Base-by-base conservation (phyloP, 1,139 yeast species). In the Blastobotrys persicus region DNA sequence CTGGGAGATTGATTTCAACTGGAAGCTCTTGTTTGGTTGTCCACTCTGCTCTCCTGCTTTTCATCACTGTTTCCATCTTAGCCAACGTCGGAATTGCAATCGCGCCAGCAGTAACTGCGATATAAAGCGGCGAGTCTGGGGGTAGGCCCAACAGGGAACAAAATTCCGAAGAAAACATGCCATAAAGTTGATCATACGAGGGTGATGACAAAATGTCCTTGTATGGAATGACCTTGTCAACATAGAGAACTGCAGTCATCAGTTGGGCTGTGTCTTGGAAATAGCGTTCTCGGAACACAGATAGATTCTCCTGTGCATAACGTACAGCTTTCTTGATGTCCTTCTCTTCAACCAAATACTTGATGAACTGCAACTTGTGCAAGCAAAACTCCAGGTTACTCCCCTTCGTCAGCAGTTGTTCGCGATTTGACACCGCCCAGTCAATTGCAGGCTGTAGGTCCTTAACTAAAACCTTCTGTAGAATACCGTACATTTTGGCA, bases 41-140 rank as follows among this genome's bases (percentile, higher is more conserved):
- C 85, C 85, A 80, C 52, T 77, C 82, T 5, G 81, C 73, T 33
- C 70, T 68, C n/a, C 74, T 67, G 57, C 71, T 65, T 62, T 74
- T 63, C 66, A 74, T 68, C 56, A 72, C 69, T 65, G 78, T 74
- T 55, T 75, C 75, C 59, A 82, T 83, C 64, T 87, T 88, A 61
- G 84, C 76, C 62, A 86, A 81, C 50, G 76, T 79, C 12, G 94
- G 94, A 50, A 87, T 71, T 43, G 91, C 84, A 17, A 85, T 72
- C 44, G 80, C 77, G 1, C 95, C 92, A 0, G 94, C 83, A 43
- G 85, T 69, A 1, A 84, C 69, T 11, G 86, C 76, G 56, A 83
- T 76, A 64, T 80, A 83, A 31, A 88, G 65, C 0, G 94, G 86
- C 0, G 94, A 84, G 53, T 84, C 87, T 19, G 83, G 80, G 1